These are phyloP conservation scores for Gaultheria prostrata DNA, from an alignment of 148 eudicot genomes.

Conservation along the genomic window DNA sequence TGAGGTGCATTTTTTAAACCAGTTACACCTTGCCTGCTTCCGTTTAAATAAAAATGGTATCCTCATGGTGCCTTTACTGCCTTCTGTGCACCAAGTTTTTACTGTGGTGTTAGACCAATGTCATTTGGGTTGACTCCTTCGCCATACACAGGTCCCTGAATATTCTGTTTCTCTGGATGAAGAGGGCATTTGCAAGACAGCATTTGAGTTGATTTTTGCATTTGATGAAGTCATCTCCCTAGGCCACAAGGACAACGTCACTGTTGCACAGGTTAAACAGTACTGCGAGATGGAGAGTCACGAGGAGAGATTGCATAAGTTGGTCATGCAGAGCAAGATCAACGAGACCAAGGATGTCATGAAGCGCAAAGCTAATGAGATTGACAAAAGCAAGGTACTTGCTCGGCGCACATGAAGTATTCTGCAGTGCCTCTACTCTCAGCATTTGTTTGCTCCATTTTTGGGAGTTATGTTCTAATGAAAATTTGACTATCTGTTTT, in stretches of 20 bases:
- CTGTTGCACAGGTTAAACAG: conserved; percentile 92
- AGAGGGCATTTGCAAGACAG: conserved; percentile 80
- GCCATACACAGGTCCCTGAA: conserved; percentile 75
- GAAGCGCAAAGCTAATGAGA: conserved; percentile 95
- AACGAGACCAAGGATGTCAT: conserved; percentile 92
- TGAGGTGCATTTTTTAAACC: neutral
- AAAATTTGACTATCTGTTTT: neutral
- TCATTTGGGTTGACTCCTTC: conserved; percentile 38
- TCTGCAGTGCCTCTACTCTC: neutral
- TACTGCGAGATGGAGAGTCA: conserved; percentile 99
- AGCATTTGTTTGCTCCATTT: neutral
- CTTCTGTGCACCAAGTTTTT: neutral
- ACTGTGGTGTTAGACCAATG: neutral
- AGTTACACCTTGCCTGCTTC: neutral
- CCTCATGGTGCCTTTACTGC: neutral
- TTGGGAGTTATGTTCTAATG: neutral
- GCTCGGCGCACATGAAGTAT: neutral
- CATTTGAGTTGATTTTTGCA: conserved; percentile 89
- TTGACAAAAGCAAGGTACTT: conserved; percentile 87
- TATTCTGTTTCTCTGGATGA: conserved; percentile 81
- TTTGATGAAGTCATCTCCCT: conserved; percentile 92
- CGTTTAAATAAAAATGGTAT: too few species aligned
- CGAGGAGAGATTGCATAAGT: conserved; percentile 92
- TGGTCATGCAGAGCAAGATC: conserved; percentile 86
- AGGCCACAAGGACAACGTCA: conserved; percentile 95